Conservation (phyloP, 2,329 filamentous ascomycete species). For the Acrodontium crateriforme region DNA sequence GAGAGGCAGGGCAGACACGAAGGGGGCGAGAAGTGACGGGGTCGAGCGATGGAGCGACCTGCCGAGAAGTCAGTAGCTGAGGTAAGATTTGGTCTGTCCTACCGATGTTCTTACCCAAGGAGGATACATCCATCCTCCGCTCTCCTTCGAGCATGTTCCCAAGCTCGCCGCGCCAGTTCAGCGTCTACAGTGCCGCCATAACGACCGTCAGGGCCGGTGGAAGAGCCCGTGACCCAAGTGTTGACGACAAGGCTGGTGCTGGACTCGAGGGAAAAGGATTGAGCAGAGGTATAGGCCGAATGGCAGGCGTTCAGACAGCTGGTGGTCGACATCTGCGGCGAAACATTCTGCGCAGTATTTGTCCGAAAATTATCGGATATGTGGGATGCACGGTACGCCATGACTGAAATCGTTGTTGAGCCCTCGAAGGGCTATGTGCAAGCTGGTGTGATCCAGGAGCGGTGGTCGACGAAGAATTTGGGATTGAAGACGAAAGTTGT, state of each 20-base stretch:
- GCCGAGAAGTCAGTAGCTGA: conserved; percentile 4
- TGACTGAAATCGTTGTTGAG: conserved; percentile 14
- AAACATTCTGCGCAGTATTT: conserved; percentile 38
- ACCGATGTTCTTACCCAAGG: conserved; percentile 49
- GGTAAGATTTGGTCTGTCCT: background rate
- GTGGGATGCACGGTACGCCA: conserved; percentile 48
- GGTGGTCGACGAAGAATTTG: background rate
- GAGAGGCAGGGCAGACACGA: conserved; percentile 68
- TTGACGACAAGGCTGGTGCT: conserved; percentile 89
- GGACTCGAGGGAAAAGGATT: conserved; percentile 77
- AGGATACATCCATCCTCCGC: conserved; percentile 93
- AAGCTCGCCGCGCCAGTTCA: conserved; percentile 65
- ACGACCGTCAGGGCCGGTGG: conserved; percentile 53
- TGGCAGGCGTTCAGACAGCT: conserved; percentile 86
- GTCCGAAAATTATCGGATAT: conserved; percentile 44
- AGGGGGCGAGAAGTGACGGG: conserved; percentile 70
- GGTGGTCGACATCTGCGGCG: conserved; percentile 77
- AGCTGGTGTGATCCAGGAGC: background rate
- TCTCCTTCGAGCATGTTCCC: conserved; percentile 89
- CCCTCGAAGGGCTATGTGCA: background rate
- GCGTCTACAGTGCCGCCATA: conserved; percentile 68
- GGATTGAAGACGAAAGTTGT: too few relatives aligned
- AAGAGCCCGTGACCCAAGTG: conserved; percentile 77
- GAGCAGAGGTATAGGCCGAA: conserved; percentile 67
- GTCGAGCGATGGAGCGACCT: conserved; percentile 82